Conservation (phyloP, 345 rosid genomes). For the Salix koriyanagi region DNA sequence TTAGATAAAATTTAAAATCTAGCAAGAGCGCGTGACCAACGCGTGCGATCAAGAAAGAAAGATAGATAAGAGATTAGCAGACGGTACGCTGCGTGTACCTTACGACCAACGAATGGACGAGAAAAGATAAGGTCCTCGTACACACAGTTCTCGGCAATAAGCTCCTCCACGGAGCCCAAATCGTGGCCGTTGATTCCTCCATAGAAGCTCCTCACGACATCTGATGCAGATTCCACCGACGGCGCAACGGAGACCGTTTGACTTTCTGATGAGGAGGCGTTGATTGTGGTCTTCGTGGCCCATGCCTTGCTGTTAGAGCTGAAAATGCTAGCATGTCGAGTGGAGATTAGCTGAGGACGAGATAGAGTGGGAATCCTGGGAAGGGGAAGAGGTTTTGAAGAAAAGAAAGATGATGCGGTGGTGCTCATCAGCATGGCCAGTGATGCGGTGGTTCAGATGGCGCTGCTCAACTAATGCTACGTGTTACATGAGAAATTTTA, state of each 20-base stretch:
- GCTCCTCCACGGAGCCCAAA: slow-evolving; percentile 55
- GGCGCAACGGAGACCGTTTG: slow-evolving; percentile 24
- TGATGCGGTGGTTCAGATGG: not conserved
- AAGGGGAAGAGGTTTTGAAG: not conserved
- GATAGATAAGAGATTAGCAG: too few species aligned
- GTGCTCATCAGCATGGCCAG: not conserved
- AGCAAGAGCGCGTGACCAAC: not conserved
- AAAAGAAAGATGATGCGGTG: not conserved
- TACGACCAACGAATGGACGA: slow-evolving; percentile 71
- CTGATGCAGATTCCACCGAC: slow-evolving; percentile 29
- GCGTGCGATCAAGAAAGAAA: not conserved
- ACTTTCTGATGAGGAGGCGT: slow-evolving; percentile 22
- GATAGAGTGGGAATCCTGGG: not conserved
- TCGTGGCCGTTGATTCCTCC: slow-evolving; percentile 60
- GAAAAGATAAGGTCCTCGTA: slow-evolving; percentile 92
- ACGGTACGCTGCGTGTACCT: slow-evolving; percentile 29
- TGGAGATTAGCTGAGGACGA: not conserved
- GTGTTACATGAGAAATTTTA: too few species aligned
- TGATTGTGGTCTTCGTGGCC: not conserved
- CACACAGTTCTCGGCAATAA: slow-evolving; percentile 68
- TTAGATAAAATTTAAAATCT: too few species aligned
- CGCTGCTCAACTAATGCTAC: too few species aligned
- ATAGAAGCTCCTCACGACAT: slow-evolving; percentile 64
- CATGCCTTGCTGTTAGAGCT: not conserved
- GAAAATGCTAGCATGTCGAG: not conserved